Conservation (phyloP, 495 filamentous ascomycete genomes). For the Xylaria scruposa region DNA sequence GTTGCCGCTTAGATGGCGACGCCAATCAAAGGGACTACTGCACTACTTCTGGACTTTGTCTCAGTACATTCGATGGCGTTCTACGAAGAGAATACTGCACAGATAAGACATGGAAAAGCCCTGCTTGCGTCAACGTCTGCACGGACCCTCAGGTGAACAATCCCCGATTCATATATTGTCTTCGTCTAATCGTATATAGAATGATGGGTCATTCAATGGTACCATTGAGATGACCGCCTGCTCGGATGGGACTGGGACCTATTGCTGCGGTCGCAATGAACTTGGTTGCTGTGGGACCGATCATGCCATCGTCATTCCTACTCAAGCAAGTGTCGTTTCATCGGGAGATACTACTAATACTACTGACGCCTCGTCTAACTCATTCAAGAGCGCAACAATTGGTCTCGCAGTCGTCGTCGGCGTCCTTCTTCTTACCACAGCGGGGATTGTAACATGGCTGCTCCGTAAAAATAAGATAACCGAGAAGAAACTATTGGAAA, state of each 20-base stretch:
- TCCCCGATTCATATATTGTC: background rate
- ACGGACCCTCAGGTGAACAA: slow-evolving; percentile 28
- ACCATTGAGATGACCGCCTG: slow-evolving; percentile 35
- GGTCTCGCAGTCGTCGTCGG: slow-evolving; percentile 27
- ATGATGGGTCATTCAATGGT: slow-evolving; percentile 27
- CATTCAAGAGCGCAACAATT: slow-evolving; percentile 25
- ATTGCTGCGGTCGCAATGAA: slow-evolving; percentile 38
- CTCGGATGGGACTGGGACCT: slow-evolving; percentile 34
- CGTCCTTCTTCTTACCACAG: slow-evolving; percentile 20
- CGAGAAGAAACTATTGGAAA: slow-evolving; percentile 10
- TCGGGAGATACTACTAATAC: background rate
- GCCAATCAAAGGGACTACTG: slow-evolving; percentile 30
- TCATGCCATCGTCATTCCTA: slow-evolving; percentile 31
- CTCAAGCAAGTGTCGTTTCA: slow-evolving; percentile 20
- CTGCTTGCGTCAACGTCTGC: slow-evolving; percentile 36
- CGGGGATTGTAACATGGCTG: slow-evolving; percentile 22
- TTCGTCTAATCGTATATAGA: slow-evolving; percentile 14
- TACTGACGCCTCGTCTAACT: background rate
- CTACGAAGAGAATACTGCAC: slow-evolving; percentile 37
- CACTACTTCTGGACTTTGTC: slow-evolving; percentile 34
- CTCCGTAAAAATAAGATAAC: slow-evolving; percentile 14
- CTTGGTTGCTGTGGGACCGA: slow-evolving; percentile 39
- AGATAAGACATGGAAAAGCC: slow-evolving; percentile 37
- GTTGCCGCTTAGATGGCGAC: slow-evolving; percentile 35
- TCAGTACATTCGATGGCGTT: slow-evolving; percentile 26